Percentiles rank a stretch among this genome's conserved stretches.
phyloP scores from a whole-genome alignment of 1,139 yeast genomes.

The Blastobotrys petasosporus region DNA sequence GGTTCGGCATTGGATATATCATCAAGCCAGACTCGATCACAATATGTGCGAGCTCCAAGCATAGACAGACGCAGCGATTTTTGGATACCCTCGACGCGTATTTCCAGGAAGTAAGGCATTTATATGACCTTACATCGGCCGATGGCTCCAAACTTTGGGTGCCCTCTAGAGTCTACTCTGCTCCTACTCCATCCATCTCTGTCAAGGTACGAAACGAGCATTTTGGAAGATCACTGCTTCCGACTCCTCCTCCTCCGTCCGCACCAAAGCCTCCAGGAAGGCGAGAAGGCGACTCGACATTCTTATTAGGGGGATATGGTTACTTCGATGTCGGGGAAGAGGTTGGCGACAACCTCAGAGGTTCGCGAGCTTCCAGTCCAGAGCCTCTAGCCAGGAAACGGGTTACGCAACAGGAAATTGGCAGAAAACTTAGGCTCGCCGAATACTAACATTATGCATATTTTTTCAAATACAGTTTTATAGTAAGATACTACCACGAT shows the following conservation, averaged over 20 bases:
- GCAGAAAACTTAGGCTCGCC: constrained; percentile 64
- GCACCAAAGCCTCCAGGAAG: constrained; percentile 22
- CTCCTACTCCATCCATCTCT: neutral
- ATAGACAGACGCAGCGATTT: constrained; percentile 81
- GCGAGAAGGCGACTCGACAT: constrained; percentile 32
- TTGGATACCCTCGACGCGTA: constrained; percentile 68
- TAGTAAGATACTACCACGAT: no score
- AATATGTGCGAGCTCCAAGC: constrained; percentile 83
- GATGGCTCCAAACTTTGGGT: constrained; percentile 11
- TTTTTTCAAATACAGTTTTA: no score
- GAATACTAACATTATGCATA: constrained; percentile 45
- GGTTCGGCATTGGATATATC: constrained; percentile 88
- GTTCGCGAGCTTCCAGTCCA: constrained; percentile 66
- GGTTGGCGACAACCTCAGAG: constrained; percentile 37
- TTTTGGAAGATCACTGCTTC: constrained; percentile 21
- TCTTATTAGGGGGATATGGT: constrained; percentile 74
- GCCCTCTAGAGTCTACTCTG: constrained; percentile 6
- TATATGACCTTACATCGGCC: constrained; percentile 29
- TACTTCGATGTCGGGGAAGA: constrained; percentile 70
- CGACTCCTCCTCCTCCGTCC: constrained; percentile 14
- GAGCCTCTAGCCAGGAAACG: constrained; percentile 42
- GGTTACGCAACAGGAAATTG: constrained; percentile 44
- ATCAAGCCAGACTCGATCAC: constrained; percentile 80
- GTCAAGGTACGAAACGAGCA: constrained; percentile 12
- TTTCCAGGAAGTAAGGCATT: constrained; percentile 54